Evolutionary conservation across 306 rosid genomes (phyloP).

Genomic region (Prunus fruticosa): DNA sequence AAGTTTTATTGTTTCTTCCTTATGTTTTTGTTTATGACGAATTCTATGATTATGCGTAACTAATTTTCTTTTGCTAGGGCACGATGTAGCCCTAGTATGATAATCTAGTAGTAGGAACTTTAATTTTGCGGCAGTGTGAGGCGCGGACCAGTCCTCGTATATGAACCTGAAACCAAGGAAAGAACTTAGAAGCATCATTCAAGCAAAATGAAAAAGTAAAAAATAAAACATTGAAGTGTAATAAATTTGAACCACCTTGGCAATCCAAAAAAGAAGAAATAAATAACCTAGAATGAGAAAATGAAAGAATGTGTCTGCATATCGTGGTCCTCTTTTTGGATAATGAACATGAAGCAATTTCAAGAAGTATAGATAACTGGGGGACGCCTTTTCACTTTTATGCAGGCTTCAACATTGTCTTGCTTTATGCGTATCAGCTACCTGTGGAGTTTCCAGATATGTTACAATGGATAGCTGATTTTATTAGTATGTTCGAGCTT

Average conservation of each 20-base stretch:
- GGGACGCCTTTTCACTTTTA: no score
- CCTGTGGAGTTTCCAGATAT: no score
- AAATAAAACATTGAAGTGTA: no score
- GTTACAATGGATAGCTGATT: no score
- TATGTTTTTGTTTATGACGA: no score
- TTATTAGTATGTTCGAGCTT: no score
- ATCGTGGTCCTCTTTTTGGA: background rate
- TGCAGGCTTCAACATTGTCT: no score
- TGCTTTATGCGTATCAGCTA: no score
- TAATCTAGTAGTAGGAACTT: constrained; percentile 54
- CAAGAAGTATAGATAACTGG: constrained; percentile 29
- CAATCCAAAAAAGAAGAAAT: background rate
- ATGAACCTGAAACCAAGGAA: constrained; percentile 53
- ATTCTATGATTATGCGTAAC: no score
- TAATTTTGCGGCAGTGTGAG: constrained; percentile 79
- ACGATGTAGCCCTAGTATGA: no score
- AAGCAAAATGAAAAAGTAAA: background rate
- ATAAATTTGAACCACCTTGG: background rate
- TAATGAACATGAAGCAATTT: background rate
- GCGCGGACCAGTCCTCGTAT: constrained; percentile 80
- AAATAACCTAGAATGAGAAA: background rate
- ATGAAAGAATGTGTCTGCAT: background rate
- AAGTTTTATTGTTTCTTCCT: no score
- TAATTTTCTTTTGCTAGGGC: no score
- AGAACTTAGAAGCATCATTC: background rate